Base-by-base conservation (phyloP, 2,329 filamentous ascomycete species). In the Neofusicoccum sp. region DNA sequence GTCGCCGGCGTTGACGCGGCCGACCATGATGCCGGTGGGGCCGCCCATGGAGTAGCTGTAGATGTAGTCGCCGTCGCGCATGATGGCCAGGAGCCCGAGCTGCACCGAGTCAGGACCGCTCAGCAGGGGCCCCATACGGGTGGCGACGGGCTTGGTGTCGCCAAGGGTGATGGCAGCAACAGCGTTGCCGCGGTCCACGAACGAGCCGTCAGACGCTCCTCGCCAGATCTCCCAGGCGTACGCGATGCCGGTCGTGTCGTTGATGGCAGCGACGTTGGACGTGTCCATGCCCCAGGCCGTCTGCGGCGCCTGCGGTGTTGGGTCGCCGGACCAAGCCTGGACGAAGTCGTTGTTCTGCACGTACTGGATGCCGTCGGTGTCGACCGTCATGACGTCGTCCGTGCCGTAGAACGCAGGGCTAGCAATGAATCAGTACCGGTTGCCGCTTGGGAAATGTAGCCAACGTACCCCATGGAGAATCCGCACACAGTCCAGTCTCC, bases 211-310 rank as follows among this genome's bases (percentile, higher is more conserved):
- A 24, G 38, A 33, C 30, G n/a, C 60, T 33, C 49, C 40, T 16
- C 60, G 60, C 33, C 49, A 58, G 24, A 61, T 61, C n/a, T 61
- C 60, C 41, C 60, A 58, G 5, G 56, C 60, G 11, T 58, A 61
- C 6, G 60, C 60, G 4, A 61, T 16, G 4, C 60, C 60, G 24
- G 30, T 41, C 3, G 60, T 61, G 12, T 38, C 49, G 6, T 61
- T 61, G n/a, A 61, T 58, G 5, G 38, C 26, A 1, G 26, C 60
- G 9, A 61, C 14, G 28, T 49, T 58, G 2, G 49, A 58, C 11
- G 60, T 61, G 43, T 61, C 60, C 60, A 61, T 61, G 8, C 60
- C 60, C 14, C 43, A 61, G 14, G 26, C 16, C 11, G 49, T 38
- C 47, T 61, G 60, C 5, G 60, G 60, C 9, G 60, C 20, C 6